Evolutionary conservation across 441 rosid species (phyloP).

Genomic region (California macrophylla): DNA sequence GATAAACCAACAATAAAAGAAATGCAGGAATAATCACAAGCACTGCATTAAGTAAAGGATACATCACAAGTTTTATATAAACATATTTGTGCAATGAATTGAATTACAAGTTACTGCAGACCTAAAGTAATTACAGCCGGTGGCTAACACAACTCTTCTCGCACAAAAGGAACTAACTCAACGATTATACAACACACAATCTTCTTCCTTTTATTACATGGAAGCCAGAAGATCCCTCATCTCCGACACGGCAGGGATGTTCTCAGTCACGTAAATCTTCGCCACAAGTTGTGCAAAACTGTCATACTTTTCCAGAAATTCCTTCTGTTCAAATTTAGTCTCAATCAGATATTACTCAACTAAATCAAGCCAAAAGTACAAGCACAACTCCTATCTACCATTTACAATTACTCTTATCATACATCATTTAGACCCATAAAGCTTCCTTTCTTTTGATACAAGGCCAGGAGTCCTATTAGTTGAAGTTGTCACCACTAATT

Average conservation of each 20-base stretch:
- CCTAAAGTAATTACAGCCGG: not conserved
- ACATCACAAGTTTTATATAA: not conserved
- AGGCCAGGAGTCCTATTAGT: too few species aligned
- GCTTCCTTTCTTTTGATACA: too few species aligned
- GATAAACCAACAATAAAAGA: too few species aligned
- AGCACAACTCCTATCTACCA: too few species aligned
- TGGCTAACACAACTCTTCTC: not conserved
- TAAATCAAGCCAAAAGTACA: too few species aligned
- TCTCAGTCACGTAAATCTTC: slow-evolving; percentile 73
- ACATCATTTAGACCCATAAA: not conserved
- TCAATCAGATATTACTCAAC: not conserved
- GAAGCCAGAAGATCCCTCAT: slow-evolving; percentile 74
- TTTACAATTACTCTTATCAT: too few species aligned
- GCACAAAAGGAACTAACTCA: not conserved
- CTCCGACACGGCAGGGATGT: slow-evolving; percentile 56
- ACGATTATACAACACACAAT: not conserved
- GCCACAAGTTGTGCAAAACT: slow-evolving; percentile 80
- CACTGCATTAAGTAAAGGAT: not conserved
- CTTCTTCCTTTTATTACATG: slow-evolving; percentile 38
- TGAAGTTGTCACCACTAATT: not conserved
- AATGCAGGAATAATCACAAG: not conserved
- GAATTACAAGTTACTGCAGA: not conserved
- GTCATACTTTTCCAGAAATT: slow-evolving; percentile 90
- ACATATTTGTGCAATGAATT: not conserved
- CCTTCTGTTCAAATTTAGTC: slow-evolving; percentile 52